Percentiles rank a stretch among this genome's conserved stretches.
Evolutionary conservation across 2,329 filamentous ascomycete species (phyloP).

Genomic region (Cladosporium halotolerans): DNA sequence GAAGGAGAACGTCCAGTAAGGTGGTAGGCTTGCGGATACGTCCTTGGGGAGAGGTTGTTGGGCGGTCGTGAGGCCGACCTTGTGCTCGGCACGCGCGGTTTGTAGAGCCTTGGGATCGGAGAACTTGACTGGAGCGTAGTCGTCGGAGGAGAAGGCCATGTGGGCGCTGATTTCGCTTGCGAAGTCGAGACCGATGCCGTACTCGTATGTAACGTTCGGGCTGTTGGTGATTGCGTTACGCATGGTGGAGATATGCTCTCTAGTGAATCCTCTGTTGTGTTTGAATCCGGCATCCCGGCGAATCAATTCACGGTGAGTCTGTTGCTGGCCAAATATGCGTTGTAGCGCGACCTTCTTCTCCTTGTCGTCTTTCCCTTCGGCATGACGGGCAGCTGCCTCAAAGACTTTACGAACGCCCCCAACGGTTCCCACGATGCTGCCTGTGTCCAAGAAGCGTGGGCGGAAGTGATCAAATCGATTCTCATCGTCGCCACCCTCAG

Average conservation of each 20-base stretch:
- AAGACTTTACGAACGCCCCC: constrained; percentile 4
- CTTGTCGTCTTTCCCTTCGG: constrained; percentile 14
- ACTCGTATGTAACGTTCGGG: constrained; percentile 2
- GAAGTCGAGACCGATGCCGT: constrained; percentile 8
- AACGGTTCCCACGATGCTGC: constrained; percentile 13
- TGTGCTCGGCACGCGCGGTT: constrained; percentile 6
- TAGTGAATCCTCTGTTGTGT: background rate
- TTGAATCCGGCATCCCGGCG: constrained; percentile 2
- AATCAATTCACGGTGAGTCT: constrained; percentile 7
- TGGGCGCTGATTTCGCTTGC: constrained; percentile 6
- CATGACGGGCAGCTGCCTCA: constrained; percentile 9
- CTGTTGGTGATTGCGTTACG: background rate
- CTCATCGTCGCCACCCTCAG: constrained; percentile 9
- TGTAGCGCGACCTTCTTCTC: constrained; percentile 22
- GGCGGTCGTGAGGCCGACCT: constrained; percentile 1
- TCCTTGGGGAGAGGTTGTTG: background rate
- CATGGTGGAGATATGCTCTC: background rate
- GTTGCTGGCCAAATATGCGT: constrained; percentile 17
- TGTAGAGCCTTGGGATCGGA: constrained; percentile 6
- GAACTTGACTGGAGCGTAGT: constrained; percentile 2
- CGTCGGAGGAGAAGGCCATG: constrained; percentile 1
- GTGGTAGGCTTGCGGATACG: constrained; percentile 9
- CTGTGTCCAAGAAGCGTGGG: constrained; percentile 33
- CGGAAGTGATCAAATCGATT: constrained; percentile 7
- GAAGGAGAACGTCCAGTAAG: constrained; percentile 16